A percentile compares a stretch with the other conserved stretches of the same genome.
Evolutionary conservation across 306 rosid species (phyloP).

Genomic region (Quercus cerris): DNA sequence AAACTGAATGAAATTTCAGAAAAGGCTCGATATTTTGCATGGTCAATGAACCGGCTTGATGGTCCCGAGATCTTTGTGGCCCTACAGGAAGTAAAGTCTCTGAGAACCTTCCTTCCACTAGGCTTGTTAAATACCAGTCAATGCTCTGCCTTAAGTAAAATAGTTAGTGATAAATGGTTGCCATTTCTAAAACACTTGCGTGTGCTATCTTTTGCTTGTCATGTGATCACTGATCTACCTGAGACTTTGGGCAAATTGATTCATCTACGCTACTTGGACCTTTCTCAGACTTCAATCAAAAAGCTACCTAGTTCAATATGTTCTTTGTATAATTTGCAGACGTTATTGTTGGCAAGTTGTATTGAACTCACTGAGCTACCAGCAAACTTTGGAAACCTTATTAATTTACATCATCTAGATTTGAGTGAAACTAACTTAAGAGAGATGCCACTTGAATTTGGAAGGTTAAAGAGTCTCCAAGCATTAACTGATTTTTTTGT

Average conservation of each 20-base stretch:
- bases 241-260: background rate
- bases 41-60: background rate
- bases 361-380: background rate
- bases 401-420: conserved; percentile 4
- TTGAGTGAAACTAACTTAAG: background rate
- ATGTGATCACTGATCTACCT: background rate
- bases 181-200: background rate
- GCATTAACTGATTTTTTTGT: background rate
- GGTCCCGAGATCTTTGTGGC: background rate
- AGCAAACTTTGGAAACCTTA: background rate
- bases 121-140: background rate
- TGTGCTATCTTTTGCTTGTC: background rate
- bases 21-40: background rate
- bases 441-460: background rate
- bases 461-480: background rate
- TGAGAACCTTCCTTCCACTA: conserved; percentile 1
- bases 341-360: background rate
- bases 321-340: background rate
- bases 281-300: background rate
- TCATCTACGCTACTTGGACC: background rate
- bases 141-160: background rate
- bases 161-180: background rate
- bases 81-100: background rate
- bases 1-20: background rate
- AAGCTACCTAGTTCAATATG: background rate